These are phyloP conservation scores for Phellinidium pouzarii DNA, from an alignment of 1,284 basidiomycete genomes.

Conservation along the genomic window DNA sequence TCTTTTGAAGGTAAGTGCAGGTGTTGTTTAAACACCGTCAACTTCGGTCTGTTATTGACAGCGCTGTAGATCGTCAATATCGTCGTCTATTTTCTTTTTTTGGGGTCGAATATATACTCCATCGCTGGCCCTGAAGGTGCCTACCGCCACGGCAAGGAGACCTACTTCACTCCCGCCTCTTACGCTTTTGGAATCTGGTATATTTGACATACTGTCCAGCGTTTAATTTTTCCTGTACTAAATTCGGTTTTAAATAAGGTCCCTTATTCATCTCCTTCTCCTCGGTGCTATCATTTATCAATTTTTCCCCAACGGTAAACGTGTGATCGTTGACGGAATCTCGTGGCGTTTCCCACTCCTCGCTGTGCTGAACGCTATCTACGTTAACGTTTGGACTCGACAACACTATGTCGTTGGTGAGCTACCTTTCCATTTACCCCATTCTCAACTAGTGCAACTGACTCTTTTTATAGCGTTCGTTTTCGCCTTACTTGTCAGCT, in stretches of 20 bases:
- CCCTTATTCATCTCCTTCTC: slow-evolving; percentile 79
- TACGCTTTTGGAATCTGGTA: slow-evolving; percentile 84
- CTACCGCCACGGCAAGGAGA: slow-evolving; percentile 68
- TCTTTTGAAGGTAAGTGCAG: slow-evolving; percentile 61
- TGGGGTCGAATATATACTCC: slow-evolving; percentile 86
- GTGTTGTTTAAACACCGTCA: slow-evolving; percentile 1
- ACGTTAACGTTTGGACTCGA: slow-evolving; percentile 73
- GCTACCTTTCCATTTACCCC: slow-evolving; percentile 14
- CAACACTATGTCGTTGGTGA: slow-evolving; percentile 68
- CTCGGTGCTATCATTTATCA: slow-evolving; percentile 88
- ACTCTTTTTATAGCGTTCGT: slow-evolving; percentile 57
- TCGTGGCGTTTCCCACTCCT: slow-evolving; percentile 87
- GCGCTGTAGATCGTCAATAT: slow-evolving; percentile 66
- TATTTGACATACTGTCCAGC: slow-evolving; percentile 20
- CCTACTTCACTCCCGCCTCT: slow-evolving; percentile 85
- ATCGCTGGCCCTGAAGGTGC: slow-evolving; percentile 66
- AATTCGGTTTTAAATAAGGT: slow-evolving; percentile 38
- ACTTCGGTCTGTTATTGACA: background rate
- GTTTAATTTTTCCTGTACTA: slow-evolving; percentile 1
- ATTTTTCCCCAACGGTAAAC: slow-evolving; percentile 78
- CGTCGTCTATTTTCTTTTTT: slow-evolving; percentile 70
- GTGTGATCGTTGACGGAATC: slow-evolving; percentile 77
- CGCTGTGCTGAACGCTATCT: slow-evolving; percentile 77
- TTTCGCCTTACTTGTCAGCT: slow-evolving; percentile 79
- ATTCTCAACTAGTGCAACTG: background rate